Evolutionary conservation across 202 grass and related monocot genomes (phyloP).

Genomic region (Hordeum pubiflorum): DNA sequence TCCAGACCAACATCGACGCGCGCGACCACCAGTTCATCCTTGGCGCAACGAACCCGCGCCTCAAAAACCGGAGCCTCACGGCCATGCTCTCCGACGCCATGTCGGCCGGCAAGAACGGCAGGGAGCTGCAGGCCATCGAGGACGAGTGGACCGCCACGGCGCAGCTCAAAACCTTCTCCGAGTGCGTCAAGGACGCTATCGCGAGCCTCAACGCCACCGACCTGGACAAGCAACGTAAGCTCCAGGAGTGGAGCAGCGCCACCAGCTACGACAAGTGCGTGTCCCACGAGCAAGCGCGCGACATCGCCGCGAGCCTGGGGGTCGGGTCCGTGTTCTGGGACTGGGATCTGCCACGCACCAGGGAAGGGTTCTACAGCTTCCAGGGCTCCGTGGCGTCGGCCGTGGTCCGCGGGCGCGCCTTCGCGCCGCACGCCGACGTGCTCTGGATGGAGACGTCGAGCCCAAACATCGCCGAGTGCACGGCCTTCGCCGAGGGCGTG

Average conservation of each 20-base stretch:
- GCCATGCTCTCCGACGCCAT: constrained; percentile 42
- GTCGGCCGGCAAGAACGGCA: constrained; percentile 48
- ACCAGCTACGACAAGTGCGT: constrained; percentile 47
- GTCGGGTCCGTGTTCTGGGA: constrained; percentile 67
- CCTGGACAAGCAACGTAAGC: constrained; percentile 48
- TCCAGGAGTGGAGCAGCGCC: constrained; percentile 50
- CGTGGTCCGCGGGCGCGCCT: constrained; percentile 57
- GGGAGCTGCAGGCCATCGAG: constrained; percentile 69
- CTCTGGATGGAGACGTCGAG: constrained; percentile 98
- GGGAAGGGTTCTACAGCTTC: constrained; percentile 94
- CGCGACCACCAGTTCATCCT: constrained; percentile 94
- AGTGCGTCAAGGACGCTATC: constrained; percentile 53
- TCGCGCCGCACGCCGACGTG: constrained; percentile 69
- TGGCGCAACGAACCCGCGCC: constrained; percentile 46
- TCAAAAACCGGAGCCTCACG: constrained; percentile 41
- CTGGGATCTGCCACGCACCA: constrained; percentile 78
- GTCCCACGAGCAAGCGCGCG: constrained; percentile 52
- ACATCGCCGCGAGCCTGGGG: constrained; percentile 56
- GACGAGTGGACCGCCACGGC: constrained; percentile 57
- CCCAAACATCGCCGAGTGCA: constrained; percentile 72
- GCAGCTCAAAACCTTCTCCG: constrained; percentile 71
- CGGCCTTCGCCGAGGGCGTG: constrained; percentile 58
- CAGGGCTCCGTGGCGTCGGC: constrained; percentile 65
- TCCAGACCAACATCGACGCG: constrained; percentile 87
- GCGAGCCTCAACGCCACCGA: constrained; percentile 10